Base-by-base conservation (phyloP, 2,329 filamentous ascomycete species). In the Aureobasidium sp. region DNA sequence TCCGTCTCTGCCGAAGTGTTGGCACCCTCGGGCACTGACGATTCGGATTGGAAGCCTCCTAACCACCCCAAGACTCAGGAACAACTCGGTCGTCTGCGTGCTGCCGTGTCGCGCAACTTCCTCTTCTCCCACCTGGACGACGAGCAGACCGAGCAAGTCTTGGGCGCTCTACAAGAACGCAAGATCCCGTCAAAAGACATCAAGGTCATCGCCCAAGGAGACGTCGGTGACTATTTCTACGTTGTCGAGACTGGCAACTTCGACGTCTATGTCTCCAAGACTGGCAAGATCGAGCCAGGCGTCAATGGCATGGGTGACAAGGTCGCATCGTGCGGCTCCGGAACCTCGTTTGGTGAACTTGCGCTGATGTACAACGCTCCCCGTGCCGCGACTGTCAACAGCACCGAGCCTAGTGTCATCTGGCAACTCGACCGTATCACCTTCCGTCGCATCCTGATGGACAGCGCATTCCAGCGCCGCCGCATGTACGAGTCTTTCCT, bases 331-430 rank as follows among this genome's bases (percentile, higher is more conserved):
- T 95, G 95, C 61, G 87, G 89, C 46, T 84, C 91, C 3, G 94
- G 94, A 53, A 92, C 92, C 63, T 96, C 91, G 4, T 99, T 99
- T 74, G 94, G 94, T 68, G 94, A 99, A 77, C 81, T 99, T 60
- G 94, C 94, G 13, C 81, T 99, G 69, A 97, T 99, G 94, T 97
- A 99, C 78, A 96, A 97, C 70, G 91, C 94, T 23, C 94, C 94
- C 27, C 90, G 94, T 70, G 94, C 94, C 43, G 94, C 94, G 3
- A 97, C 94, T 0, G 90, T 99, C 62, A 83, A 95, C 63, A 95
- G 90, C 31, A 85, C 87, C 13, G 89, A 95, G 68, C 73, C 86
- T 3, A 92, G 88, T 69, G 92, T 88, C 3, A 81, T 99, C 10
- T 99, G 94, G 94, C 91, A 91, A 21, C 81, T 99, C 54, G 94